Percentiles rank a stretch among this genome's conserved stretches.
Conservation (phyloP, 2,329 filamentous ascomycete species). For the Monilinia fructigena region DNA sequence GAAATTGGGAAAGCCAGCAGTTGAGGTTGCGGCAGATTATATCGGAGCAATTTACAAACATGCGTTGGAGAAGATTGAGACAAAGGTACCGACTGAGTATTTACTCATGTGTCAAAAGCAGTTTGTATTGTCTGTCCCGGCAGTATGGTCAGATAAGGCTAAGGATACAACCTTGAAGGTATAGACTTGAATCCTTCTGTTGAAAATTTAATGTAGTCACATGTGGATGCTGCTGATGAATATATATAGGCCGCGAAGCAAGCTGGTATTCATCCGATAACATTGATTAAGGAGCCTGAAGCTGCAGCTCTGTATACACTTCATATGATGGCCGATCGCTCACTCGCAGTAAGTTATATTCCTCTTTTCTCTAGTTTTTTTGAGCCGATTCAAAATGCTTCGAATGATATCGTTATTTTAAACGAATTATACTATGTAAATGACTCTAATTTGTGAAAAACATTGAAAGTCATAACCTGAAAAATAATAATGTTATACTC, state of each 20-base stretch:
- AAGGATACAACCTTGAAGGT: conserved; percentile 51
- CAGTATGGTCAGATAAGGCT: conserved; percentile 56
- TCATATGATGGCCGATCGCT: conserved; percentile 23
- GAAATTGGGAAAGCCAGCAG: conserved; percentile 50
- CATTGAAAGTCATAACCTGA: too few relatives aligned
- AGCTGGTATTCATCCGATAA: conserved; percentile 22
- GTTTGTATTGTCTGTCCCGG: conserved; percentile 57
- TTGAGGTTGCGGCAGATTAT: conserved; percentile 45
- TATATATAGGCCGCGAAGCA: conserved; percentile 23
- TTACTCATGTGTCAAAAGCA: conserved; percentile 49
- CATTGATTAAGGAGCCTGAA: conserved; percentile 29
- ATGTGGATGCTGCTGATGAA: not conserved
- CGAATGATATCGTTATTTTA: too few relatives aligned
- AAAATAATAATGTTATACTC: too few relatives aligned
- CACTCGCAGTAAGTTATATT: conserved; percentile 26
- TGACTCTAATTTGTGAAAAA: too few relatives aligned
- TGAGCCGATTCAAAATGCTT: too few relatives aligned
- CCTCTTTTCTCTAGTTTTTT: conserved; percentile 22
- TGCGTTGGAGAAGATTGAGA: conserved; percentile 47
- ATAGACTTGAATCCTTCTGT: conserved; percentile 31
- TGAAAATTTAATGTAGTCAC: too few relatives aligned
- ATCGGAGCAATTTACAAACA: conserved; percentile 44
- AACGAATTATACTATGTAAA: too few relatives aligned
- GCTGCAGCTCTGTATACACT: conserved; percentile 28
- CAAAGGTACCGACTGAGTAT: conserved; percentile 46